Conservation (phyloP, 192 early-diverging fungal genomes). For the Linnemannia elongata region DNA sequence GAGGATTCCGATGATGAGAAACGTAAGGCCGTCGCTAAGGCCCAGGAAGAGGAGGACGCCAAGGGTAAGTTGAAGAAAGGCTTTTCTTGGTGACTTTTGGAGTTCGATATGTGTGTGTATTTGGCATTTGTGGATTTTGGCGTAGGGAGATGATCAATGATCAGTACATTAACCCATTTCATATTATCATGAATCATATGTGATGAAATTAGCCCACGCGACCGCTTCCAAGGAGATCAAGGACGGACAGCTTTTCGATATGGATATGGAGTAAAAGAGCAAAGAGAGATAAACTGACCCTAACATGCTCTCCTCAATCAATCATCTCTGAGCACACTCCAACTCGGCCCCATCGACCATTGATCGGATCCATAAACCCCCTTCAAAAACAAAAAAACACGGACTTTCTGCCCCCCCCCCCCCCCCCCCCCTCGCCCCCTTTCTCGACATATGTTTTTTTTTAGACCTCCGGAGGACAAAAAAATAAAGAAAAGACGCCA, state of each 20-base stretch:
- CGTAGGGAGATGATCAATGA: not conserved
- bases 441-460: no score
- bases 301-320: no score
- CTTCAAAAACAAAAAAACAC: not conserved
- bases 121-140: not conserved
- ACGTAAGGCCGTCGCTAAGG: constrained; percentile 58
- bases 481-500: not conserved
- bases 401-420: no score
- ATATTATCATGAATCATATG: not conserved
- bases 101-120: not conserved
- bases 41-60: constrained; percentile 53
- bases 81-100: not conserved
- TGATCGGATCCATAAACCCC: no score
- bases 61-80: constrained; percentile 30
- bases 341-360: no score
- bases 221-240: constrained; percentile 52
- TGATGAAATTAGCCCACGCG: constrained; percentile 31
- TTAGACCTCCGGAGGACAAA: not conserved
- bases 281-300: not conserved
- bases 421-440: no score
- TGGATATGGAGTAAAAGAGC: constrained; percentile 51
- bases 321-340: no score
- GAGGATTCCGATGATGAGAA: constrained; percentile 58
- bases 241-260: constrained; percentile 52
- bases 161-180: not conserved